Percentiles rank a stretch among this genome's conserved stretches.
These are phyloP conservation scores for Yarrowia sp. DNA, from an alignment of 805 yeast species.

Conservation along the genomic window DNA sequence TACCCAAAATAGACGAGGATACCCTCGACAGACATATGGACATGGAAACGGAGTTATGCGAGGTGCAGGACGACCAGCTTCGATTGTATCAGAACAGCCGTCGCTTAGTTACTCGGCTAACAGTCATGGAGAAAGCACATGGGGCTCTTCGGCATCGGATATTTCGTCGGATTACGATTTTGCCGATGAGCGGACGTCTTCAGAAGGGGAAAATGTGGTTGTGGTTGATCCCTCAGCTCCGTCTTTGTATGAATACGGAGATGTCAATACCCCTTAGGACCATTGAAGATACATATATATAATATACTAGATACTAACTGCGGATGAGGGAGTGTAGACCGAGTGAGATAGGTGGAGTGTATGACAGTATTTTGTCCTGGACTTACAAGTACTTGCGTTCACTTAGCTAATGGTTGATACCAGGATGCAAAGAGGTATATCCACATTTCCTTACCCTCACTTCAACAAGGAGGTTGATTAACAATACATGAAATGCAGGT, in stretches of 20 bases:
- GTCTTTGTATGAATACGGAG: conserved; percentile 3
- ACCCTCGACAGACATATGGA: conserved; percentile 21
- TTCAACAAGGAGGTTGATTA: no score
- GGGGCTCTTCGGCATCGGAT: conserved; percentile 36
- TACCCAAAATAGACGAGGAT: background rate
- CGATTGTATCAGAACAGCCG: conserved; percentile 27
- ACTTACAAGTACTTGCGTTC: no score
- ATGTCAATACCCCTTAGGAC: background rate
- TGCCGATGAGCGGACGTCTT: conserved; percentile 29
- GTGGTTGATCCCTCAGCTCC: conserved; percentile 29
- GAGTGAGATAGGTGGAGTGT: no score
- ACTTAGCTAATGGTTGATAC: no score
- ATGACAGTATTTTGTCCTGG: no score
- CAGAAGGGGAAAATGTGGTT: conserved; percentile 30
- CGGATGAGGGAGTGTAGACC: background rate
- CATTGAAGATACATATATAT: background rate
- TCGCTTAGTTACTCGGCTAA: conserved; percentile 31
- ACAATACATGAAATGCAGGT: no score
- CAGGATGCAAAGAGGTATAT: no score
- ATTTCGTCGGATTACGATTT: conserved; percentile 32
- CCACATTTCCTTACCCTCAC: no score
- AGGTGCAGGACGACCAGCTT: conserved; percentile 11
- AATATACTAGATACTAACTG: conserved; percentile 29
- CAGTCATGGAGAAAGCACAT: conserved; percentile 30
- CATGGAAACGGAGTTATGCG: conserved; percentile 1